phyloP scores from a whole-genome alignment of 2,329 filamentous ascomycete species.

The Metarhizium album region DNA sequence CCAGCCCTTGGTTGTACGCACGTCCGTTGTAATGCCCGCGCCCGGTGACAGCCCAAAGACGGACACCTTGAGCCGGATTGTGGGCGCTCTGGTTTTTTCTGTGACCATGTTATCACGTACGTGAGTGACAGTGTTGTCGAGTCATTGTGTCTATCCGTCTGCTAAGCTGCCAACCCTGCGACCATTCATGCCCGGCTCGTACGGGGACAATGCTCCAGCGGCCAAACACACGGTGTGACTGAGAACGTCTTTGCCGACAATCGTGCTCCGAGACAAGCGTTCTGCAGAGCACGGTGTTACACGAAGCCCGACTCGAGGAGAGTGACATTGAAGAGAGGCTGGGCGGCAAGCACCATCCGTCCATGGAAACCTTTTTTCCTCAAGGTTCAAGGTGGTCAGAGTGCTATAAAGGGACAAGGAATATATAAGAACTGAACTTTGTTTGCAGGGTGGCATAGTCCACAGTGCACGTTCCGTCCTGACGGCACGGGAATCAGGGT shows the following conservation, averaged over 20 bases:
- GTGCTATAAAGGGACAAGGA: neutral
- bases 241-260: neutral
- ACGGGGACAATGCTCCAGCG: neutral
- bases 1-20: neutral
- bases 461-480: too few relatives aligned
- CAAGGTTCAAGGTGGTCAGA: neutral
- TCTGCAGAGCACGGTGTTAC: neutral
- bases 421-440: too few relatives aligned
- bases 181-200: neutral
- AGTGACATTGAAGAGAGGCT: neutral
- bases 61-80: too few relatives aligned
- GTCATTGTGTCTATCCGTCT: too few relatives aligned
- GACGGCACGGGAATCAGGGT: too few relatives aligned
- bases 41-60: too few relatives aligned
- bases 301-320: neutral
- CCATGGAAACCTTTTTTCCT: neutral
- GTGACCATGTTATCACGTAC: too few relatives aligned
- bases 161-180: neutral
- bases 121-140: neutral
- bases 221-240: neutral
- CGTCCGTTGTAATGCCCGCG: neutral
- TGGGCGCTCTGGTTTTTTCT: too few relatives aligned
- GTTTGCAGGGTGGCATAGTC: too few relatives aligned
- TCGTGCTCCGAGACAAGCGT: neutral
- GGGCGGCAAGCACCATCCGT: too few relatives aligned